phyloP scores from a whole-genome alignment of 2,329 filamentous ascomycete genomes.

The Nigrospora sphaerica region DNA sequence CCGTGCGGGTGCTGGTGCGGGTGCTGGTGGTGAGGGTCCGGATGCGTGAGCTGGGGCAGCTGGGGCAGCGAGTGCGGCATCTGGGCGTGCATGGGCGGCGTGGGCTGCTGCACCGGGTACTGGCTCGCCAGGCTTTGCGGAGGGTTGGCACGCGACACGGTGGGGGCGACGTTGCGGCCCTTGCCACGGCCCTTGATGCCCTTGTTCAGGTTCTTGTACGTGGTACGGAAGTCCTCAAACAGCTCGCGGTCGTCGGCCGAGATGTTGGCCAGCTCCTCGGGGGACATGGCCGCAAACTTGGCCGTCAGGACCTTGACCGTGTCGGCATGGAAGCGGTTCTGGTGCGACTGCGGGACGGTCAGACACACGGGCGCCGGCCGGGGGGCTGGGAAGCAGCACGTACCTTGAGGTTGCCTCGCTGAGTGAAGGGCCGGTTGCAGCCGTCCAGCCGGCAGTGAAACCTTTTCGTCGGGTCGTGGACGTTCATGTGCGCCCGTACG shows the following conservation, averaged over 20 bases:
- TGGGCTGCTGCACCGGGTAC: constrained; percentile 11
- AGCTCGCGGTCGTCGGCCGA: constrained; percentile 71
- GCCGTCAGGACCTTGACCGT: constrained; percentile 62
- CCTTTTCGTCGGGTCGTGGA: constrained; percentile 70
- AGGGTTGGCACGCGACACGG: constrained; percentile 3
- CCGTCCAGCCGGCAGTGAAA: constrained; percentile 76
- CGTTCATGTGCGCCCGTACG: constrained; percentile 74
- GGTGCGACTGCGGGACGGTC: constrained; percentile 57
- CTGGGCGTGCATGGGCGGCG: constrained; percentile 8
- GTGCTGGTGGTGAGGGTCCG: constrained; percentile 21
- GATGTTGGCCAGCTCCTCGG: constrained; percentile 56
- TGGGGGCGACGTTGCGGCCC: constrained; percentile 55
- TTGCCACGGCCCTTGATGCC: constrained; percentile 95
- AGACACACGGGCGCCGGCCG: neutral
- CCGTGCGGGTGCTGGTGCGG: constrained; percentile 7
- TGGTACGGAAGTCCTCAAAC: constrained; percentile 72
- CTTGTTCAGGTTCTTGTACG: constrained; percentile 99
- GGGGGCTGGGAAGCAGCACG: constrained; percentile 5
- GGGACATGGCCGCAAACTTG: constrained; percentile 59
- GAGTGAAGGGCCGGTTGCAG: constrained; percentile 83
- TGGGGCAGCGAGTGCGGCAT: constrained; percentile 20
- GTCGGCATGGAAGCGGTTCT: constrained; percentile 86
- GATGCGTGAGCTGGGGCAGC: constrained; percentile 18
- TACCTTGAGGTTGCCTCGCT: constrained; percentile 88
- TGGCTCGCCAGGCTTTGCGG: constrained; percentile 8